Conservation (phyloP, 768 basidiomycete genomes). For the Russula sp. region DNA sequence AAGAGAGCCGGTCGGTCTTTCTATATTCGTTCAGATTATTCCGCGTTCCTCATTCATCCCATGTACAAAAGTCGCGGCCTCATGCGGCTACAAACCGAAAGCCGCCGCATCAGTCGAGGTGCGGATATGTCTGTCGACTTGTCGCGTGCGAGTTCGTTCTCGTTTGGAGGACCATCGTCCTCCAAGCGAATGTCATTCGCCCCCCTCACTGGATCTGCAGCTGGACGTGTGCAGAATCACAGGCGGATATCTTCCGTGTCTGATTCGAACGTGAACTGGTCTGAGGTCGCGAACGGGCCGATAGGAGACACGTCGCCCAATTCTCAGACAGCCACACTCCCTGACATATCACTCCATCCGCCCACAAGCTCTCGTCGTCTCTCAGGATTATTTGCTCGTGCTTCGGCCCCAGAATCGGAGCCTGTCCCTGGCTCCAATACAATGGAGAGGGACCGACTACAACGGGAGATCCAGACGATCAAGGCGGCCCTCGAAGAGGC, state of each 20-base stretch:
- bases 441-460: conserved; percentile 48
- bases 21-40: not conserved
- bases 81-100: conserved; percentile 81
- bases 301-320: conserved; percentile 26
- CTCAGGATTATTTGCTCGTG: conserved; percentile 48
- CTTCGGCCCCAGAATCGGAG: conserved; percentile 38
- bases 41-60: conserved; percentile 7
- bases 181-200: conserved; percentile 70
- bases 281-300: conserved; percentile 26
- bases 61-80: conserved; percentile 63
- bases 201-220: conserved; percentile 53
- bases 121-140: conserved; percentile 46
- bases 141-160: conserved; percentile 39
- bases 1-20: conserved; percentile 66
- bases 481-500: conserved; percentile 56
- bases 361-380: conserved; percentile 32
- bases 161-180: conserved; percentile 39
- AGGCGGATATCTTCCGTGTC: conserved; percentile 71
- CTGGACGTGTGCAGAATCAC: conserved; percentile 41
- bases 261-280: conserved; percentile 36
- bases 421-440: not conserved
- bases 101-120: conserved; percentile 50
- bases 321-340: conserved; percentile 13
- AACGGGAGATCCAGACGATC: conserved; percentile 48
- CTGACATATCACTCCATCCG: conserved; percentile 22